Evolutionary conservation across 345 rosid genomes (phyloP), one percentile per base, ranked within the genome.

Genomic region (Zanthoxylum bungeanum): DNA sequence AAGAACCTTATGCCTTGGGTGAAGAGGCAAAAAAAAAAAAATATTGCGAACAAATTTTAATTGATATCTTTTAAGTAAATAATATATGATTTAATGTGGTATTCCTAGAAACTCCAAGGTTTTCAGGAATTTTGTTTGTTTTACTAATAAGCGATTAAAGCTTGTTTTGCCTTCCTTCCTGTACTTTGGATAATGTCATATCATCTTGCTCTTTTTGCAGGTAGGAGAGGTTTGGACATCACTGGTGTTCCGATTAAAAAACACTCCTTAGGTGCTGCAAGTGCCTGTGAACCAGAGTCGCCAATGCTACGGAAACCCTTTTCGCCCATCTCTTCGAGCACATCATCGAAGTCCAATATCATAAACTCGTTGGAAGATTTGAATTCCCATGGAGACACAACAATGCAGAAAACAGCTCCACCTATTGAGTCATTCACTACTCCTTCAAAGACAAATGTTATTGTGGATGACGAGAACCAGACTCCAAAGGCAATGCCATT

Each of bases 231-330:
- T 42, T 75, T 85, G 76, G 95, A 90, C 69, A 76, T 81, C 74
- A 94, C 88, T 58, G 96, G 92, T 77, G 78, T 87, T 67, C 78
- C 91, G 0, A 56, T 75, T 1, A 88, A 85, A 70, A 87, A 86
- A 49, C 91, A 83, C 59, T 83, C 97, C n/a, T 83, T 80, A 68
- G 85, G 85, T 67, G 73, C 84, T 46, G 72, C 58, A 63, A 80
- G 72, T 70, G 75, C 72, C 36, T 74, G 63, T 27, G 87, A 83
- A 76, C 83, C 84, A 19, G 92, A 87, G 75, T 80, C 99, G 39
- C 90, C 92, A 42, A 71, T 84, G 81, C 75, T 86, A 66, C 87
- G 97, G 73, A 87, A 89, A 76, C 99, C 99, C 1, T 96, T 96
- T 90, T 88, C 93, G 0, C 96, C 97, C 5, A 81, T 96, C 70